Conservation (phyloP, 140 eudicot species). For the Senecio squalidus region DNA sequence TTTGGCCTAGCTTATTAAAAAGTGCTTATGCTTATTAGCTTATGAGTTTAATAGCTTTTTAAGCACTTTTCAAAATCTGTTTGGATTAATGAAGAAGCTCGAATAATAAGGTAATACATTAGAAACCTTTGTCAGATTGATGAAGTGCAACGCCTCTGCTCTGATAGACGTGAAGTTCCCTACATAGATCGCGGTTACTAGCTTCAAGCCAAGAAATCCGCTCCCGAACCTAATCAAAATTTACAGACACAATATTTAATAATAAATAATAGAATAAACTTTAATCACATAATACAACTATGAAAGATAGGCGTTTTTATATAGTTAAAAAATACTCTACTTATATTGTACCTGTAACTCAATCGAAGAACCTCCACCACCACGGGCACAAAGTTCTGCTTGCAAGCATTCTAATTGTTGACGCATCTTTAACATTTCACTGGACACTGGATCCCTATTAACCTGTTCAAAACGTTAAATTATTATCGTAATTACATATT, state of each 20-base stretch:
- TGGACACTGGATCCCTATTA: constrained; percentile 95
- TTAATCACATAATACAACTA: neutral
- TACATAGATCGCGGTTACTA: no score
- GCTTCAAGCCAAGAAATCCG: no score
- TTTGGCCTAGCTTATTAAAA: no score
- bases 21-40: no score
- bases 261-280: neutral
- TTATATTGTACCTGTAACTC: constrained; percentile 61
- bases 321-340: neutral
- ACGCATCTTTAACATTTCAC: constrained; percentile 95
- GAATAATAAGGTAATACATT: no score
- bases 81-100: no score
- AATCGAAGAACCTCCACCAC: constrained; percentile 75
- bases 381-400: constrained; percentile 97
- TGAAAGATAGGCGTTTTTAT: neutral
- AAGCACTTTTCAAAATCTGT: no score
- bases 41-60: no score
- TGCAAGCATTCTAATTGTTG: constrained; percentile 94
- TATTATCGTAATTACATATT: neutral
- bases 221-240: no score
- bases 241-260: neutral
- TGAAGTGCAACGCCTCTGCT: no score
- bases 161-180: no score
- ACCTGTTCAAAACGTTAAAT: constrained; percentile 37
- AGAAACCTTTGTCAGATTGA: no score